Base-by-base conservation (phyloP, 2,329 filamentous ascomycete species). In the Fusarium heterosporum region DNA sequence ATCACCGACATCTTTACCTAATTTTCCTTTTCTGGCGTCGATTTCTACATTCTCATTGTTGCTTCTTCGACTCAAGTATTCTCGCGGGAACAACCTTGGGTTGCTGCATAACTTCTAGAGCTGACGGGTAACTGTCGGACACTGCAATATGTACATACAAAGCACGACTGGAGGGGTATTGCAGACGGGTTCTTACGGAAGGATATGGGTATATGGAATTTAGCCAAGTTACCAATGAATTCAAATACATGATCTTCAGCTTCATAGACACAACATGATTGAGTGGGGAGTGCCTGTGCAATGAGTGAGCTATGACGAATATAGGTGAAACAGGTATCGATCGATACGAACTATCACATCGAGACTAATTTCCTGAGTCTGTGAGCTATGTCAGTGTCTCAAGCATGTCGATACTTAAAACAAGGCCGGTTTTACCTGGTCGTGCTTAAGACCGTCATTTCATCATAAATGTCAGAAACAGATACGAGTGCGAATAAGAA, bases 81-180 rank as follows among this genome's bases (percentile, higher is more conserved):
- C 49, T 61, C 52, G 36, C 49, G 60, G 55, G 60, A 41, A 38
- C 48, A 25, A 25, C 28, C 36, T 29, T 50, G 46, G 57, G 55
- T 57, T 67, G 36, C 55, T 62, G 58, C 66, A 53, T 65, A 55
- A 54, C 63, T 60, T 71, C 41, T 72, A 66, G 64, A 72, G 68
- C 64, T 70, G 57, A 34, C 58, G 55, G 56, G 65, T 60, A 39
- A 61, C 51, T 61, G 61, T 56, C 54, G 41, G 57, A 47, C 55
- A 48, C 66, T 62, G 54, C 65, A 66, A 54, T 55, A 39, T 69
- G 64, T 72, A 66, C 61, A 72, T 70, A 70, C 29, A 38, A 17
- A n/a, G 45, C 58, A 65, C 49, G 61, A 55, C 62, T 40, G 46
- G 26, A 45, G 51, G 41, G 19, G 51, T 46, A 50, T 51, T 59